phyloP scores from a whole-genome alignment of 176 grass and related monocot genomes.

The Oryza nivara region DNA sequence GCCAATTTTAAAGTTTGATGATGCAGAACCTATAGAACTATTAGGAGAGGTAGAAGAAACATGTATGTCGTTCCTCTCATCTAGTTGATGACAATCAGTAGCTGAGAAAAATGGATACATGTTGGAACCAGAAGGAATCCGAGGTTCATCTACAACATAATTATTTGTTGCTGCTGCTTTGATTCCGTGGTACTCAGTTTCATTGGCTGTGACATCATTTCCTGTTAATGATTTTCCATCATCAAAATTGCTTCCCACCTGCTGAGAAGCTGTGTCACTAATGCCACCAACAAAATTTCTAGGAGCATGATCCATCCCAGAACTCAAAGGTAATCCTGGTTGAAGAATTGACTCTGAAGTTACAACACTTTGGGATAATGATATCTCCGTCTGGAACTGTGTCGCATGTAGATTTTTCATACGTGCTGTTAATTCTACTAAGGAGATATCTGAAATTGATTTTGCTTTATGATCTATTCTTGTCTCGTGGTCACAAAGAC shows the following conservation, averaged over 20 bases:
- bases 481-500: slow-evolving; percentile 28
- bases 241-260: slow-evolving; percentile 30
- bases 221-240: slow-evolving; percentile 42
- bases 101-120: slow-evolving; percentile 37
- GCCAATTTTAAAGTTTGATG: slow-evolving; percentile 44
- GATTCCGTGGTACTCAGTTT: slow-evolving; percentile 36
- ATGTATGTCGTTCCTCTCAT: slow-evolving; percentile 36
- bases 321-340: slow-evolving; percentile 42
- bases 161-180: slow-evolving; percentile 29
- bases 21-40: slow-evolving; percentile 52
- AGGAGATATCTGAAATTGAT: slow-evolving; percentile 27
- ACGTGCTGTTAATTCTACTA: slow-evolving; percentile 24
- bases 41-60: slow-evolving; percentile 45
- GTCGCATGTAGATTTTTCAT: slow-evolving; percentile 26
- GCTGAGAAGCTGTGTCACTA: slow-evolving; percentile 29
- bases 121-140: slow-evolving; percentile 29
- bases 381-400: slow-evolving; percentile 46
- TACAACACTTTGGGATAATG: slow-evolving; percentile 45
- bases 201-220: slow-evolving; percentile 30
- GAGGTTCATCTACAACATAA: slow-evolving; percentile 23
- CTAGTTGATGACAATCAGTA: slow-evolving; percentile 36
- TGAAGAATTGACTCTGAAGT: slow-evolving; percentile 36
- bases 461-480: slow-evolving; percentile 47
- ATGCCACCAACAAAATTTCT: slow-evolving; percentile 24
- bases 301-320: slow-evolving; percentile 31